Base-by-base conservation (phyloP, 306 rosid species). In the Adenanthera pavonina region DNA sequence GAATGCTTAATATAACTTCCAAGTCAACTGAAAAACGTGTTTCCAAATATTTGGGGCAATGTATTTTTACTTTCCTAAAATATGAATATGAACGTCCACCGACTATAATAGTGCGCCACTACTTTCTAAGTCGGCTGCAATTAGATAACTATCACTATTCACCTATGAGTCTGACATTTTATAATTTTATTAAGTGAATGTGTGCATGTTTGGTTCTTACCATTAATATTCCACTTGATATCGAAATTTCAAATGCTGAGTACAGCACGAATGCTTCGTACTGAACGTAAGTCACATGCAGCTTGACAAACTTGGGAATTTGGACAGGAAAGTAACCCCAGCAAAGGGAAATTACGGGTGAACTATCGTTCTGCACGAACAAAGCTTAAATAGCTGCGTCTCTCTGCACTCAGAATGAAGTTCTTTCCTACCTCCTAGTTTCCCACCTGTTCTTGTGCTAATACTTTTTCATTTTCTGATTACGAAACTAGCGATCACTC, bases 291-390 rank as follows among this genome's bases (percentile, higher is more conserved):
- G 1, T 5, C 61, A 66, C 47, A 11, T 74, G 34, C 70, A 12
- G 60, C 62, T 52, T 70, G 87, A 76, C 79, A 34, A 61, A 51
- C 34, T 35, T 17, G 35, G 41, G 5, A 41, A 72, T 35, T 17
- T 62, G 48, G 3, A 65, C 20, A n/a, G 13, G 69, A n/a, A 46
- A 41, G 5, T 41, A 41, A 3, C 41, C 41, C 41, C 41, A 0
- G 41, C 41, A 1, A 38, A 5, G 41, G 47, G 86, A 86, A 86
- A 34, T 20, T 86, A 19, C 86, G 15, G 36, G 60, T 81, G 80
- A 86, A 80, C 43, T 8, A 41, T 33, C 59, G 3, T 75, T 6
- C 33, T 3, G 25, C 69, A 66, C 6, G 7, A 17, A 7, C 66
- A 46, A 71, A 64, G 30, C 44, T 36, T 11, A 76, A n/a, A 78